A percentile compares a stretch with the other conserved stretches of the same genome.
phyloP scores from a whole-genome alignment of 2,329 filamentous ascomycete species.

The Cladophialophora yegresii region DNA sequence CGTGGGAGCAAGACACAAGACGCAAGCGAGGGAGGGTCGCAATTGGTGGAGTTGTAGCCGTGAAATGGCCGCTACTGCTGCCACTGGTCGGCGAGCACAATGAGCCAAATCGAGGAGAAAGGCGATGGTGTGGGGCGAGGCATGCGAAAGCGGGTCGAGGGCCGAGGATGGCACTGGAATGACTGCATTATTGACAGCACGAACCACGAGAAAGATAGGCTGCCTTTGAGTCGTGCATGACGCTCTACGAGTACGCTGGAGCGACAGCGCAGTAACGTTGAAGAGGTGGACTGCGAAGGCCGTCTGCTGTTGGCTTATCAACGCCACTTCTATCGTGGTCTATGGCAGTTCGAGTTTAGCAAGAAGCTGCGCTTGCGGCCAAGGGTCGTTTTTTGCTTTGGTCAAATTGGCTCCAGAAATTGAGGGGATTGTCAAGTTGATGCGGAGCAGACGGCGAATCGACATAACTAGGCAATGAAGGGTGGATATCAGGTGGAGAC shows the following conservation, averaged over 20 bases:
- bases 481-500: constrained; percentile 24
- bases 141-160: constrained; percentile 14
- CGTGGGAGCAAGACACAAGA: background rate
- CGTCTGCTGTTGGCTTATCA: constrained; percentile 22
- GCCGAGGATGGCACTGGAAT: constrained; percentile 11
- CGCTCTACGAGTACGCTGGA: constrained; percentile 7
- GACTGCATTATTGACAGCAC: constrained; percentile 11
- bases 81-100: constrained; percentile 13
- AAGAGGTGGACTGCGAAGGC: constrained; percentile 19
- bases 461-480: background rate
- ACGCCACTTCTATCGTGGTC: constrained; percentile 20
- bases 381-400: constrained; percentile 16
- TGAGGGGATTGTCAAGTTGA: constrained; percentile 14
- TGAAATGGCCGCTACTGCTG: constrained; percentile 10
- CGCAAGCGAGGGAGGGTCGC: constrained; percentile 10
- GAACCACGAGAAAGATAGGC: background rate
- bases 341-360: constrained; percentile 28
- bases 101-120: constrained; percentile 23
- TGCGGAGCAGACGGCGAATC: constrained; percentile 25
- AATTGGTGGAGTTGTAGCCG: constrained; percentile 15
- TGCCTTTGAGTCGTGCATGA: constrained; percentile 3
- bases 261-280: constrained; percentile 5
- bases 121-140: constrained; percentile 27
- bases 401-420: constrained; percentile 16
- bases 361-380: constrained; percentile 17